Evolutionary conservation across 768 basidiomycete genomes (phyloP), one percentile per base, ranked within the genome.

Genomic region (Amanita brunnescens): DNA sequence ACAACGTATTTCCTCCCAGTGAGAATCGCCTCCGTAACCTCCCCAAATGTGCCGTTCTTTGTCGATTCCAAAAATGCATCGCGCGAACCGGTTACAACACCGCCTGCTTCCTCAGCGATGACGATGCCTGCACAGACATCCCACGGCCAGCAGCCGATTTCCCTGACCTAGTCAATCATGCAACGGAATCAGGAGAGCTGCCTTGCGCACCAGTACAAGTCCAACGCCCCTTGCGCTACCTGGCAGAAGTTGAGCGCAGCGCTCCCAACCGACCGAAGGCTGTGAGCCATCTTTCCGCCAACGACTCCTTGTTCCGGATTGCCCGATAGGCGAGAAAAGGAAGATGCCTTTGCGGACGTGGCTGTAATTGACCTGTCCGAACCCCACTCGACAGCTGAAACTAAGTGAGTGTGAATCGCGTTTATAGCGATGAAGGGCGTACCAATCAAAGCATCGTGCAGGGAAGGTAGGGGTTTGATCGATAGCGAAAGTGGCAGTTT

Each of bases 101-200:
- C 80, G 5, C 95, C 95, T 0, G 94, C 88, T 64, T 95, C 95
- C 54, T 89, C 78, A 0, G 89, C 86, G 54, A 98, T 94, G 58
- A 95, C 83, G 10, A 89, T 82, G 0, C 93, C 95, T 2, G 95
- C 92, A 58, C 85, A 91, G 38, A 94, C 86, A 65, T 94, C 89
- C 92, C 91, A 94, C 12, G 87, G 80, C 73, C 74, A 77, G 55
- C 76, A 78, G 20, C 91, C 91, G 55, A 93, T 85, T 65, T 91
- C 88, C 85, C 86, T 87, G 54, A 32, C 32, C 35, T 16, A 40
- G 7, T 24, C 14, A 21, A 18, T 42, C 13, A 41, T 32, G 10
- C n/a, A 32, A 24, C n/a, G 16, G 7, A 39, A 35, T 24, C 16
- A 16, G 37, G 42, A 23, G 45, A 51, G 38, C 54, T 53, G 52